phyloP scores from a whole-genome alignment of 2,329 filamentous ascomycete species.

The Verticillium nubilum region DNA sequence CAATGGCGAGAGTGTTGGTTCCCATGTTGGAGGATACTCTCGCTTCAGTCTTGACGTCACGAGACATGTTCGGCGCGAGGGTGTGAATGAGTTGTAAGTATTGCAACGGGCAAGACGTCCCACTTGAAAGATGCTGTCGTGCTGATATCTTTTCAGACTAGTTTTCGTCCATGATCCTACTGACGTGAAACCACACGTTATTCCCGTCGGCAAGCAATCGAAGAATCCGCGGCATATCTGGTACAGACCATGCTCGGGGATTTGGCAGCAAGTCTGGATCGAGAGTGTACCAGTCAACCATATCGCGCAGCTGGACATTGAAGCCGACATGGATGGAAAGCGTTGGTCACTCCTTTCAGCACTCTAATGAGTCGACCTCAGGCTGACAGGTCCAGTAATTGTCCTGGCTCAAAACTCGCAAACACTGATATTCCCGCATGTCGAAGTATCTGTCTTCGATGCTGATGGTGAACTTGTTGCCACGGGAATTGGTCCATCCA shows the following conservation, averaged over 20 bases:
- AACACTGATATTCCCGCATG: constrained; percentile 21
- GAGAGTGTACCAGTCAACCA: constrained; percentile 54
- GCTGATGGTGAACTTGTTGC: constrained; percentile 33
- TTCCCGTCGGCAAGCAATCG: constrained; percentile 63
- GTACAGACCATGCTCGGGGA: constrained; percentile 67
- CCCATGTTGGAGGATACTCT: constrained; percentile 57
- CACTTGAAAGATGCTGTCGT: neutral
- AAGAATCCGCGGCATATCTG: constrained; percentile 57
- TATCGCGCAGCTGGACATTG: constrained; percentile 54
- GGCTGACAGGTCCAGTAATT: constrained; percentile 35
- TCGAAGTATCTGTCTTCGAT: constrained; percentile 30
- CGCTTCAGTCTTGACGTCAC: constrained; percentile 57
- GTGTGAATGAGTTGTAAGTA: constrained; percentile 48
- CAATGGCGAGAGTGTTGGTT: constrained; percentile 46
- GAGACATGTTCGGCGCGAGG: constrained; percentile 28
- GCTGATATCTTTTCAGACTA: constrained; percentile 31
- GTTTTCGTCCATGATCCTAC: constrained; percentile 66
- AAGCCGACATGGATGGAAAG: constrained; percentile 49
- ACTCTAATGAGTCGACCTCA: neutral
- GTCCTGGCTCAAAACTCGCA: constrained; percentile 46
- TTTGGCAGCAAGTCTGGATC: constrained; percentile 71
- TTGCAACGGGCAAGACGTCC: neutral
- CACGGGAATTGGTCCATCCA: constrained; percentile 36
- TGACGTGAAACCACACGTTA: constrained; percentile 46
- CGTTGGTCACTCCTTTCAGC: constrained; percentile 25